A percentile compares a stretch with the other conserved stretches of the same genome.
phyloP scores from a whole-genome alignment of 176 grass and related monocot species.

The Dactylis glomerata region DNA sequence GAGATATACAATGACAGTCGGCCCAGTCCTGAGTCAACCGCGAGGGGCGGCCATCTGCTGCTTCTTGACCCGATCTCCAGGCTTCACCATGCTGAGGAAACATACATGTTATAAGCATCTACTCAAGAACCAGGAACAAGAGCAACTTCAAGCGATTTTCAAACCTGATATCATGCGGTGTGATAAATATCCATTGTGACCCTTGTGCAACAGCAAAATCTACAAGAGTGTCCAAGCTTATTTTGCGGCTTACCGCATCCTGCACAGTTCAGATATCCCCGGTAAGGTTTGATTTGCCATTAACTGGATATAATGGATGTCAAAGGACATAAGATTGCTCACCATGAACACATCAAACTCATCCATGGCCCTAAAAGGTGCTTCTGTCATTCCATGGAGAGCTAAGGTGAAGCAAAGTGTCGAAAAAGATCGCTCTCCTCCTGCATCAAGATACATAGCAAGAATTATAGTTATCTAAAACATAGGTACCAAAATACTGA shows the following conservation, averaged over 20 bases:
- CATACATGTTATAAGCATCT: background rate
- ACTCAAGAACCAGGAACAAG: background rate
- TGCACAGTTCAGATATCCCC: slow-evolving; percentile 29
- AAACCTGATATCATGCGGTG: slow-evolving; percentile 93
- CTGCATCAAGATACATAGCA: slow-evolving; percentile 35
- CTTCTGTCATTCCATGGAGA: slow-evolving; percentile 97
- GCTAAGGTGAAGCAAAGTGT: slow-evolving; percentile 96
- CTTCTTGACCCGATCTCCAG: slow-evolving; percentile 80
- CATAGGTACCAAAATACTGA: background rate
- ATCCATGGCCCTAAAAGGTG: slow-evolving; percentile 98
- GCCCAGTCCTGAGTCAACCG: slow-evolving; percentile 36
- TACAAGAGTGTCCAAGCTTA: slow-evolving; percentile 91
- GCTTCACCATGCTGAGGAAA: slow-evolving; percentile 73
- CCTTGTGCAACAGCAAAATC: slow-evolving; percentile 83
- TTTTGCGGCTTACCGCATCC: slow-evolving; percentile 93
- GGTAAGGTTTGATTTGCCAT: slow-evolving; percentile 10
- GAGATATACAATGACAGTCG: slow-evolving; percentile 26
- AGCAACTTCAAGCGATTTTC: background rate
- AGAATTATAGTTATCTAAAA: background rate
- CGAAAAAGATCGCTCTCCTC: slow-evolving; percentile 92
- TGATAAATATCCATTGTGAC: slow-evolving; percentile 96
- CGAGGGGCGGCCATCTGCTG: slow-evolving; percentile 92
- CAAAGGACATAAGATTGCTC: background rate
- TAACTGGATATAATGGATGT: background rate
- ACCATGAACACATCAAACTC: slow-evolving; percentile 99